Evolutionary conservation across 177 flowering plant genomes (phyloP), one percentile per base, ranked within the genome.

Genomic region (Vitis hybrid): DNA sequence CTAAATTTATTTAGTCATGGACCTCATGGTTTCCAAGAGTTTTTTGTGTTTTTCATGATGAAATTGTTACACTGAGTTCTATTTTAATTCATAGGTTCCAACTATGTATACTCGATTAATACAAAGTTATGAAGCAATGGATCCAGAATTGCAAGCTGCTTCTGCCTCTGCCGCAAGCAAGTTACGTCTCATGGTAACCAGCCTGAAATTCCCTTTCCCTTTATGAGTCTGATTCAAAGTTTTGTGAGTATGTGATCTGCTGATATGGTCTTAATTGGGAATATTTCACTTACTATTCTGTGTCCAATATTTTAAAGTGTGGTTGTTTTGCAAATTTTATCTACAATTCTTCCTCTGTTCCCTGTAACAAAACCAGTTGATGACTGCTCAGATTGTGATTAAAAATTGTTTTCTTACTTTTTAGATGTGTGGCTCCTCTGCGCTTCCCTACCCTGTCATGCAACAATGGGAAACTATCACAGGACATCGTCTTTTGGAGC

Each of bases 371-470:
- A 14, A 15, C 58, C 61, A 47, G 57, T 44, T 67, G 56, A 55
- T 22, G 60, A 47, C 38, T 70, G 70, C 18, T 65, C 53, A 49
- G 9, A 7, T 2, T 59, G 51, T 47, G 24, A 66, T 11, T 49
- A 18, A 13, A 24, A 28, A 51, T 28, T 50, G 59, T 4, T 15
- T 62, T 61, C 52, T 62, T 70, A 17, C 51, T 73, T 18, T 75
- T 28, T 77, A 94, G 99, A 96, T 96, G 99, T 89, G 94, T 87
- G 98, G 99, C 69, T 96, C 99, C 67, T 94, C 97, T 65, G 99
- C 99, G 53, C 97, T 96, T 65, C 99, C 99, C 38, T 84, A 78
- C 65, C 98, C 99, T 61, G 85, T 94, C 59, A 96, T 94, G 99
- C 84, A 89, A 77, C 90, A 87, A 74, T 96, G 99, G 99, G 97